These are phyloP conservation scores for Ascochyta pisi DNA, from an alignment of 2,329 filamentous ascomycete genomes.

Conservation along the genomic window DNA sequence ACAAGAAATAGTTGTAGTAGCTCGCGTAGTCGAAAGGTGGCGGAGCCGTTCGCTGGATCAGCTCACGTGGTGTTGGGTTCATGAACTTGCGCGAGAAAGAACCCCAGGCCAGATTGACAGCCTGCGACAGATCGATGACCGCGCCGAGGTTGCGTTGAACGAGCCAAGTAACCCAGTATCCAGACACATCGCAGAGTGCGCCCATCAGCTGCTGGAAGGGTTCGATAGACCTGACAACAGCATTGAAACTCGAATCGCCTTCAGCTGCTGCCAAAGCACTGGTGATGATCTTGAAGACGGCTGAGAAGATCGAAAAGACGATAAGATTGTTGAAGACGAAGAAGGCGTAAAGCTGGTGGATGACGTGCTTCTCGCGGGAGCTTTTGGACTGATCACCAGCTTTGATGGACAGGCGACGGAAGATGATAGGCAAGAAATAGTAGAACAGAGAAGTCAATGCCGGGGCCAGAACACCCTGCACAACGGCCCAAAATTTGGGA, in stretches of 20 bases:
- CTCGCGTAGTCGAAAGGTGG: constrained; percentile 92
- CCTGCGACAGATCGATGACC: constrained; percentile 89
- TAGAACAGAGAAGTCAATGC: constrained; percentile 88
- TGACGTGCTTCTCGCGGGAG: constrained; percentile 87
- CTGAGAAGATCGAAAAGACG: constrained; percentile 90
- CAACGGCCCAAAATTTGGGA: constrained; percentile 76
- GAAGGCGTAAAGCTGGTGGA: constrained; percentile 89
- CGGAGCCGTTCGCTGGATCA: constrained; percentile 92
- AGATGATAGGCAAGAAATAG: constrained; percentile 85
- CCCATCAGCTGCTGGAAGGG: constrained; percentile 70
- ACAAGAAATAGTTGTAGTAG: constrained; percentile 98
- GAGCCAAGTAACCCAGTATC: constrained; percentile 82
- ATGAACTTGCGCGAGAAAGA: constrained; percentile 86
- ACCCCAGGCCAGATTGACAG: constrained; percentile 82
- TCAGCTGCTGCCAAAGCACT: constrained; percentile 52
- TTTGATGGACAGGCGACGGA: constrained; percentile 82
- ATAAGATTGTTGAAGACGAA: constrained; percentile 98
- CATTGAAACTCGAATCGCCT: constrained; percentile 63
- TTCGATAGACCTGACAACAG: constrained; percentile 69
- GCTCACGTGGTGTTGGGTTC: constrained; percentile 84
- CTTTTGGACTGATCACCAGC: constrained; percentile 93
- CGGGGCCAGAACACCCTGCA: constrained; percentile 91
- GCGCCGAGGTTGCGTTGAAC: constrained; percentile 92
- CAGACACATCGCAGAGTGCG: constrained; percentile 81
- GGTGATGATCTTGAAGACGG: constrained; percentile 73